Evolutionary conservation across 495 filamentous ascomycete species (phyloP).

Genomic region (Tricharina praecox): DNA sequence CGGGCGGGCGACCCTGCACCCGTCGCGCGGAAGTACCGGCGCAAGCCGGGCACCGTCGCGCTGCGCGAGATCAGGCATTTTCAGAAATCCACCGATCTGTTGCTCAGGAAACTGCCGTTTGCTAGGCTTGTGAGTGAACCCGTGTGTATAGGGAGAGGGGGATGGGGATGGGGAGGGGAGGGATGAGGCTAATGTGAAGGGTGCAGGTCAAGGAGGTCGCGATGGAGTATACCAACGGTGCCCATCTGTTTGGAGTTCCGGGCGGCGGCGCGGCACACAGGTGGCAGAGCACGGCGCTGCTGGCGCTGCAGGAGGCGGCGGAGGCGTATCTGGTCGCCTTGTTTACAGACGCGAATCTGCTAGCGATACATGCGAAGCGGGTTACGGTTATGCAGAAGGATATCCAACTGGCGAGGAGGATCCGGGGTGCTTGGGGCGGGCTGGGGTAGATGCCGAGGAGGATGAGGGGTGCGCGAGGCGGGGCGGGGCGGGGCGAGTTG

Average conservation of each 20-base stretch:
- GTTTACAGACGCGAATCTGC: constrained; percentile 86
- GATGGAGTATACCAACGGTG: constrained; percentile 26
- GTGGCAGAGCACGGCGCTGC: constrained; percentile 85
- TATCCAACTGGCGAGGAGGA: constrained; percentile 71
- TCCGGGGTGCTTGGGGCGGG: constrained; percentile 54
- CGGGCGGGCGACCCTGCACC: constrained; percentile 3
- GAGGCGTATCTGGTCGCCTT: constrained; percentile 84
- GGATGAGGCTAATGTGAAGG: no score
- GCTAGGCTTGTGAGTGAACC: constrained; percentile 40
- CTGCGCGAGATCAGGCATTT: constrained; percentile 52
- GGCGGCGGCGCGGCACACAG: constrained; percentile 44
- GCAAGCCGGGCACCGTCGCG: constrained; percentile 48
- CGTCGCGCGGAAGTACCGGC: constrained; percentile 30
- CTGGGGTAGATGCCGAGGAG: constrained; percentile 19
- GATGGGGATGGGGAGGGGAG: background rate
- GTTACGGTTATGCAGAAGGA: constrained; percentile 96
- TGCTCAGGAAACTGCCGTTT: constrained; percentile 49
- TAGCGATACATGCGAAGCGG: constrained; percentile 82
- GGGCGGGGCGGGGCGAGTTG: background rate
- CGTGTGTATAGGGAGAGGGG: background rate
- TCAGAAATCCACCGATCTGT: constrained; percentile 45
- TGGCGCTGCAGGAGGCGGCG: constrained; percentile 73
- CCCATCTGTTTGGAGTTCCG: constrained; percentile 32
- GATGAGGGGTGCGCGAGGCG: background rate
- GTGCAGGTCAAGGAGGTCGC: constrained; percentile 77